phyloP scores from a whole-genome alignment of 2,329 filamentous ascomycete species.

The Pezicula carpinea region DNA sequence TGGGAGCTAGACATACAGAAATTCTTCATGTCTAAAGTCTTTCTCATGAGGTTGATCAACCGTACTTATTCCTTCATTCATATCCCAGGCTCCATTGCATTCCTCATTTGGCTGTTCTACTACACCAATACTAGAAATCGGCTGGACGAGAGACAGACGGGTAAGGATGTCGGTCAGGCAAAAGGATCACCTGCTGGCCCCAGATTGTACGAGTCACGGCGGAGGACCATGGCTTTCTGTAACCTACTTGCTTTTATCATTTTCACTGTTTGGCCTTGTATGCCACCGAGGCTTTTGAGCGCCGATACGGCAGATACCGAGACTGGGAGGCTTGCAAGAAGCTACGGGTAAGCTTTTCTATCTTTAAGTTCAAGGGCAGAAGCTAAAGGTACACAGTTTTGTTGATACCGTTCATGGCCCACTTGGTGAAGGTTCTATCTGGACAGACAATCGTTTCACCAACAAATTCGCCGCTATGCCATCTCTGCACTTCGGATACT shows the following conservation, averaged over 20 bases:
- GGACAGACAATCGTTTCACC: constrained; percentile 69
- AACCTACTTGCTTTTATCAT: constrained; percentile 55
- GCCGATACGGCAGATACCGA: constrained; percentile 48
- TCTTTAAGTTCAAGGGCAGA: too few relatives aligned
- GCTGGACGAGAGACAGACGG: constrained; percentile 33
- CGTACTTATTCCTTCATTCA: constrained; percentile 73
- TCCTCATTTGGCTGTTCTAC: constrained; percentile 63
- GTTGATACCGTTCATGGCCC: constrained; percentile 54
- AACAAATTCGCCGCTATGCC: constrained; percentile 78
- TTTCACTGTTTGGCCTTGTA: constrained; percentile 56
- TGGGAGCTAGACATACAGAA: constrained; percentile 58
- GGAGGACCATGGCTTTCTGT: constrained; percentile 52
- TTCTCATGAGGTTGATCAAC: constrained; percentile 64
- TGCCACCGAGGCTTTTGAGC: constrained; percentile 53
- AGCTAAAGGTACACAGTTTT: constrained; percentile 32
- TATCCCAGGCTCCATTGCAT: constrained; percentile 71
- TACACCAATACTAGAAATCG: constrained; percentile 60
- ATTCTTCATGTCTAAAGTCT: constrained; percentile 48
- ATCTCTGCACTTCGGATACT: constrained; percentile 71
- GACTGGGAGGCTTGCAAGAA: constrained; percentile 53
- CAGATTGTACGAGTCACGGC: constrained; percentile 47
- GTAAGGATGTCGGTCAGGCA: constrained; percentile 30
- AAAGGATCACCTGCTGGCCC: constrained; percentile 42
- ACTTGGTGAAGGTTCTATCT: constrained; percentile 60
- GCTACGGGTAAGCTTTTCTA: constrained; percentile 33